Conservation (phyloP, 345 rosid species). For the Moricandia moricandioides region DNA sequence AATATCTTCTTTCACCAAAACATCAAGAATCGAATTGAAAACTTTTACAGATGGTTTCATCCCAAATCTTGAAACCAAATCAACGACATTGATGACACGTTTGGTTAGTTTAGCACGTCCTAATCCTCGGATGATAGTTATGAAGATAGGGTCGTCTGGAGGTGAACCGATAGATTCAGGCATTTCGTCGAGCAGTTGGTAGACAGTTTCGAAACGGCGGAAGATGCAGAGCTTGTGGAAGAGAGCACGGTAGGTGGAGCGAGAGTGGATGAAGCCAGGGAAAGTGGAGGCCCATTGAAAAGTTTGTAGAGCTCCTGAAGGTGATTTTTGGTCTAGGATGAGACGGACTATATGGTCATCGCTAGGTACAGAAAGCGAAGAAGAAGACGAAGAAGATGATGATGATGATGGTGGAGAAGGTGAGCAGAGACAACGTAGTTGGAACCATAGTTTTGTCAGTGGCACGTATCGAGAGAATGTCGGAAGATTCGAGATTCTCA, state of each 20-base stretch:
- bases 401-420: conserved; percentile 8
- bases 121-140: conserved; percentile 65
- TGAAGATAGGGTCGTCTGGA: conserved; percentile 65
- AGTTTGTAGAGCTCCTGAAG: conserved; percentile 58
- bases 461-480: not conserved
- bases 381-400: conserved; percentile 25
- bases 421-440: conserved; percentile 17
- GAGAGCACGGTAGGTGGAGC: conserved; percentile 75
- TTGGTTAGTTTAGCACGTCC: conserved; percentile 59
- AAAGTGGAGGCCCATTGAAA: conserved; percentile 72
- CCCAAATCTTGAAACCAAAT: conserved; percentile 49
- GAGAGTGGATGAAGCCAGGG: conserved; percentile 68
- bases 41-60: conserved; percentile 62
- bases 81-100: conserved; percentile 52
- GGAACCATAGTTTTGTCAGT: conserved; percentile 19
- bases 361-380: conserved; percentile 46
- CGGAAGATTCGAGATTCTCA: conserved; percentile 13
- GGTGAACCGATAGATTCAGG: conserved; percentile 54
- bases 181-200: conserved; percentile 91
- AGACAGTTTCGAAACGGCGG: conserved; percentile 58
- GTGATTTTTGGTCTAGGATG: conserved; percentile 70
- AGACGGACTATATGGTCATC: conserved; percentile 60
- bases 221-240: conserved; percentile 55
- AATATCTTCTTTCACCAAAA: conserved; percentile 77
- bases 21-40: conserved; percentile 68